phyloP scores from a whole-genome alignment of 176 grass and related monocot species.

The Miscanthus lutarioriparius region DNA sequence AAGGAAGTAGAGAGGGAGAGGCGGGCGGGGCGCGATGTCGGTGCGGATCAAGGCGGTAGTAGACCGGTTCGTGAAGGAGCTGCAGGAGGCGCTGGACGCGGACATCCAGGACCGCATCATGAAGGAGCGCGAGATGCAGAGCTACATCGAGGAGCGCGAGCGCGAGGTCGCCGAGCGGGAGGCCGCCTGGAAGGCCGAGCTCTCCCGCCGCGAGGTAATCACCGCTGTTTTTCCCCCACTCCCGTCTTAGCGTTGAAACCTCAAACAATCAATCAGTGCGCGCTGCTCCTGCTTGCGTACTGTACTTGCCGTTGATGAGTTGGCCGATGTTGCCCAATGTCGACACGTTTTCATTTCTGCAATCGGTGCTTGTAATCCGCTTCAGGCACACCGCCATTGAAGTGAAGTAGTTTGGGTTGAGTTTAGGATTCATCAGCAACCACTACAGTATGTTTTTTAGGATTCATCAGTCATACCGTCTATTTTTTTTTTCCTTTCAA shows the following conservation, averaged over 20 bases:
- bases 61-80: slow-evolving; percentile 95
- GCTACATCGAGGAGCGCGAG: slow-evolving; percentile 98
- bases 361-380: not conserved
- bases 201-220: slow-evolving; percentile 90
- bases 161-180: slow-evolving; percentile 97
- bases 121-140: slow-evolving; percentile 99
- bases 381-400: not conserved
- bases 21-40: slow-evolving; percentile 52
- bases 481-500: not conserved
- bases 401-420: not conserved
- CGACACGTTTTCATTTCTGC: not conserved
- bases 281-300: not conserved
- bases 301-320: not conserved
- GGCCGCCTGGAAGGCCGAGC: slow-evolving; percentile 97
- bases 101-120: slow-evolving; percentile 97
- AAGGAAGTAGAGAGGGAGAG: not conserved
- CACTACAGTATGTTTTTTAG: not conserved
- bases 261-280: not conserved
- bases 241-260: not conserved
- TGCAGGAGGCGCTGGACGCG: slow-evolving; percentile 93
- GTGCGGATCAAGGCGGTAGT: slow-evolving; percentile 97
- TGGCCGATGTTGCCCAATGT: not conserved
- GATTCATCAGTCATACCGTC: not conserved
- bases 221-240: not conserved
- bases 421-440: not conserved